Evolutionary conservation across 805 yeast species (phyloP).

Genomic region (Yamadazyma phyllophila): DNA sequence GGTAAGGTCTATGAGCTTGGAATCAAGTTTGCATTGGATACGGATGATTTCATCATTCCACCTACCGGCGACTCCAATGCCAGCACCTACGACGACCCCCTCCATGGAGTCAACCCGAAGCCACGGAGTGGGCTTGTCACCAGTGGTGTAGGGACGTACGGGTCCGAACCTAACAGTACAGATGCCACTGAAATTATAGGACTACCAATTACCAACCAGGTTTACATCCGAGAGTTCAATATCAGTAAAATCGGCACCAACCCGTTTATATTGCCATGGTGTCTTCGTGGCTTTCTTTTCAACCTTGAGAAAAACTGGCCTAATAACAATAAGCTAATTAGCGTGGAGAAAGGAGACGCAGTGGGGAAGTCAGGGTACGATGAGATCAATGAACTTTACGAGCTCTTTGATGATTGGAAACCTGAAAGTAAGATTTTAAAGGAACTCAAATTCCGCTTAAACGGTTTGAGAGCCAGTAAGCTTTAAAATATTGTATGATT

Average conservation of each 20-base stretch:
- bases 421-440: constrained; percentile 81
- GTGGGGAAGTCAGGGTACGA: constrained; percentile 37
- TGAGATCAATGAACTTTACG: constrained; percentile 59
- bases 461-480: constrained; percentile 47
- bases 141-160: constrained; percentile 20
- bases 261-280: constrained; percentile 91
- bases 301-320: constrained; percentile 54
- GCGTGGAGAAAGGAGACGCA: constrained; percentile 31
- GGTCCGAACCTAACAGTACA: constrained; percentile 8
- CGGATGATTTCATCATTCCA: constrained; percentile 56
- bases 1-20: constrained; percentile 82
- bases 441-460: constrained; percentile 78
- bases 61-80: constrained; percentile 10
- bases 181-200: constrained; percentile 14
- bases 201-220: constrained; percentile 33
- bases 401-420: constrained; percentile 79
- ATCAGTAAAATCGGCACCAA: constrained; percentile 68
- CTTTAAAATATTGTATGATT: constrained; percentile 16
- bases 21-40: constrained; percentile 68
- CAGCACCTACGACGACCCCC: not conserved
- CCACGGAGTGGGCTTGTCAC: constrained; percentile 15
- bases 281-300: constrained; percentile 76
- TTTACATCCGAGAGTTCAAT: constrained; percentile 48
- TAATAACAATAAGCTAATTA: constrained; percentile 37
- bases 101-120: constrained; percentile 3